A percentile compares a stretch with the other conserved stretches of the same genome.
Evolutionary conservation across 345 rosid genomes (phyloP).

Genomic region (Rhodamnia argentea): DNA sequence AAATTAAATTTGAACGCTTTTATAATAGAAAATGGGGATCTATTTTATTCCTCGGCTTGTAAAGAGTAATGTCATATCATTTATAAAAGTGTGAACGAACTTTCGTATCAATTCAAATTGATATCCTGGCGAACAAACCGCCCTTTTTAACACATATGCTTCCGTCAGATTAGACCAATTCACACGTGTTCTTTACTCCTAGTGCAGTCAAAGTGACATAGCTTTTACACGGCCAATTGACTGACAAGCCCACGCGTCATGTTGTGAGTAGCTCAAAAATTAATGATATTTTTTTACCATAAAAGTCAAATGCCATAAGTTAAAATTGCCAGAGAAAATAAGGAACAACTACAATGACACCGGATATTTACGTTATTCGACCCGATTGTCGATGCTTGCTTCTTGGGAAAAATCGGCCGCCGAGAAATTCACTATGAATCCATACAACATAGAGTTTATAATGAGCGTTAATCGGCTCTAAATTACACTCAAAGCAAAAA

Average conservation of each 20-base stretch:
- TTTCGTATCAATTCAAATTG: not conserved
- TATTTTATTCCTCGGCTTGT: not conserved
- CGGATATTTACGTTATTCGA: accelerated
- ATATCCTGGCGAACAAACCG: not conserved
- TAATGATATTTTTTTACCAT: not conserved
- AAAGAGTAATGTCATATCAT: not conserved
- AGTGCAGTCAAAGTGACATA: not conserved
- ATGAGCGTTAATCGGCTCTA: not conserved
- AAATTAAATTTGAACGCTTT: not conserved
- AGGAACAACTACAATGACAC: accelerated
- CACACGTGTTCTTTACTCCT: not conserved
- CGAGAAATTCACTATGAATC: not conserved
- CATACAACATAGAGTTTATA: not conserved
- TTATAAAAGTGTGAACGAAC: not conserved
- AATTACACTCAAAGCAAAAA: not conserved
- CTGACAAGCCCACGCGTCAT: not conserved
- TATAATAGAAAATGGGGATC: not conserved
- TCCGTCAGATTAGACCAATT: not conserved
- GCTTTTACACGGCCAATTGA: not conserved
- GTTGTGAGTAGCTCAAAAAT: not conserved
- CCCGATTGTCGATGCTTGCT: not conserved
- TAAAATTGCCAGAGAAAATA: not conserved
- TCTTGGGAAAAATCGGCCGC: accelerated
- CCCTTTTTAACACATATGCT: not conserved
- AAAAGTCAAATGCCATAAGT: accelerated